A percentile compares a stretch with the other conserved stretches of the same genome.
Conservation (phyloP, 2,329 filamentous ascomycete genomes). For the Apiospora hydei region DNA sequence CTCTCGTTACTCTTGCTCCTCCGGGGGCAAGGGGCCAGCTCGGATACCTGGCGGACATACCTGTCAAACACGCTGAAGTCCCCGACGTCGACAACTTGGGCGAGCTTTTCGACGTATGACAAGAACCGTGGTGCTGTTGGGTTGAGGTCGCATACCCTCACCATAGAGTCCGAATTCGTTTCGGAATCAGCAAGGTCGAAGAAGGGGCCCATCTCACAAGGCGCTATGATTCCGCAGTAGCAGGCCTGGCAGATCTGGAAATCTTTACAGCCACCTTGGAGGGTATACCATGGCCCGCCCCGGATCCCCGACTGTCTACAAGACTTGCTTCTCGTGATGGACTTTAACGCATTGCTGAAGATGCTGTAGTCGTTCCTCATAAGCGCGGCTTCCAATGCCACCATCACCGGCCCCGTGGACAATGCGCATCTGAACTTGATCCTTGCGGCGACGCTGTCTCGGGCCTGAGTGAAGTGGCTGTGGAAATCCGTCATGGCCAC, state of each 20-base stretch:
- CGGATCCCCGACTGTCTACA: neutral
- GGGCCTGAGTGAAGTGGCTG: neutral
- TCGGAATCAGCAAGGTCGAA: neutral
- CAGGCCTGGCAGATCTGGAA: slow-evolving; percentile 25
- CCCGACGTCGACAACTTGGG: slow-evolving; percentile 22
- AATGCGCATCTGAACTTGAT: neutral
- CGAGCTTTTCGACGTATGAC: slow-evolving; percentile 17
- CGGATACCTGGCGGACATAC: neutral
- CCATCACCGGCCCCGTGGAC: slow-evolving; percentile 4
- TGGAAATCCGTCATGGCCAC: slow-evolving; percentile 3
- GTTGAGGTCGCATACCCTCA: slow-evolving; percentile 15
- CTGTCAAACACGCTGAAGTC: slow-evolving; percentile 22
- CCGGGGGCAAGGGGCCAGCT: neutral
- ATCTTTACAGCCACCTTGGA: neutral
- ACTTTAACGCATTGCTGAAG: slow-evolving; percentile 3
- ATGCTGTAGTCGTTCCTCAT: neutral
- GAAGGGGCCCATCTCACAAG: slow-evolving; percentile 15
- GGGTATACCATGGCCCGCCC: slow-evolving; percentile 22
- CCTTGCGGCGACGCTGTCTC: neutral
- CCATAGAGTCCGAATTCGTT: neutral
- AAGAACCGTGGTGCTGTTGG: slow-evolving; percentile 16
- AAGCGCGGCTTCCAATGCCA: slow-evolving; percentile 18
- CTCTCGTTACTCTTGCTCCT: neutral
- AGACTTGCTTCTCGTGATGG: neutral
- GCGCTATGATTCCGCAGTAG: slow-evolving; percentile 22